phyloP scores from a whole-genome alignment of 164 flowering plant species.

The Euptelea pleiosperma region DNA sequence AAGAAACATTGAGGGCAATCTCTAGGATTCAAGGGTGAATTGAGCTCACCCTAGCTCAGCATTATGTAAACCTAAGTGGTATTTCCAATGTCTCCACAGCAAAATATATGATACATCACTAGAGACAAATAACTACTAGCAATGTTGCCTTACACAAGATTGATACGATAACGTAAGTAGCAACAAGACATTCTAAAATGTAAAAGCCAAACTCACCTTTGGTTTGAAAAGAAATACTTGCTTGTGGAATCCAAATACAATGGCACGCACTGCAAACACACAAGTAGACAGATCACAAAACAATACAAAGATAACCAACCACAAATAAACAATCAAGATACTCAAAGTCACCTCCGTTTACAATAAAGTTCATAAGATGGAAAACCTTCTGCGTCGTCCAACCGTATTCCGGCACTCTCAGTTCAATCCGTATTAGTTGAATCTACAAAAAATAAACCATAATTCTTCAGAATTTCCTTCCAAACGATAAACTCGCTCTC shows the following conservation, averaged over 20 bases:
- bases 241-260: constrained; percentile 87
- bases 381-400: constrained; percentile 99
- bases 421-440: constrained; percentile 80
- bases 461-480: background rate
- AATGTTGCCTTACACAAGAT: background rate
- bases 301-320: background rate
- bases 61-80: no score
- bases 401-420: constrained; percentile 91
- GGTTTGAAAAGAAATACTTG: constrained; percentile 68
- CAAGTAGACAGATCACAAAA: constrained; percentile 1
- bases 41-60: background rate
- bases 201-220: constrained; percentile 46
- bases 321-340: background rate
- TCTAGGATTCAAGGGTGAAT: background rate
- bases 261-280: constrained; percentile 73
- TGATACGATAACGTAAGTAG: background rate
- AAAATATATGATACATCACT: background rate
- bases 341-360: constrained; percentile 75
- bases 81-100: background rate
- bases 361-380: constrained; percentile 95
- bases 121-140: background rate
- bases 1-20: no score
- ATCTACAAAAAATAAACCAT: constrained; percentile 58
- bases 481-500: background rate
- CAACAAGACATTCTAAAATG: background rate